Base-by-base conservation (phyloP, 1,139 yeast genomes). In the Petasospora fabianii region DNA sequence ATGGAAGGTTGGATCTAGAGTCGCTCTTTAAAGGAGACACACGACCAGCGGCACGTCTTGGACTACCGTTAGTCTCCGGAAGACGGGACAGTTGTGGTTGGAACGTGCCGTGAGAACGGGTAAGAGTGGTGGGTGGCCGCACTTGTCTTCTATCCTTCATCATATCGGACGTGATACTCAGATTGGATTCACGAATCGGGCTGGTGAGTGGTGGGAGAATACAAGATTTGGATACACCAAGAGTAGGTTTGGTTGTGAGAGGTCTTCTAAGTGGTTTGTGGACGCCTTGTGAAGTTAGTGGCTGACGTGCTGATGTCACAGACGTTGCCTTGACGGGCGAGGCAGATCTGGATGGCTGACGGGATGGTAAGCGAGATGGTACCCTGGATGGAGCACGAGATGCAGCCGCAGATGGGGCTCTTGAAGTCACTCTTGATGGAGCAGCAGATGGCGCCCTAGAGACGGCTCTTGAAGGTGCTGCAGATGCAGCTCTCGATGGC, bases 241-340 rank as follows among this genome's bases (percentile, higher is more conserved):
- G 34, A 10, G 24, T 28, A 13, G 56, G 39, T 27, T 32, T 16
- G 33, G 19, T 8, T 30, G 32, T 35, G 14, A 49, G 31, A 2
- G 50, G 51, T 33, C 36, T 49, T 26, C 43, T 46, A 10, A 36
- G 36, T n/a, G 53, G 53, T 30, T 52, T 52, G 22, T 45, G 53
- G 15, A 53, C 38, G 11, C 54, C 51, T 15, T 40, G 42, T 15
- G 40, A 12, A 3, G 33, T 28, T n/a, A n/a, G n/a, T 14, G 47
- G 37, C 14, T 30, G 14, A 31, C 46, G 40, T 5, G 47, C 30
- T 9, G 44, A 28, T 4, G 36, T 14, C 3, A 38, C 13, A 3
- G 32, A 19, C 15, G 19, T 26, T 3, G 43, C 14, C 30, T 35
- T 44, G 6, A 41, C 17, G 15, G 48, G 45, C 3, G 48, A 38